These are phyloP conservation scores for Nannochloris sp. DNA, from an alignment of 139 green algal genomes.

Conservation along the genomic window DNA sequence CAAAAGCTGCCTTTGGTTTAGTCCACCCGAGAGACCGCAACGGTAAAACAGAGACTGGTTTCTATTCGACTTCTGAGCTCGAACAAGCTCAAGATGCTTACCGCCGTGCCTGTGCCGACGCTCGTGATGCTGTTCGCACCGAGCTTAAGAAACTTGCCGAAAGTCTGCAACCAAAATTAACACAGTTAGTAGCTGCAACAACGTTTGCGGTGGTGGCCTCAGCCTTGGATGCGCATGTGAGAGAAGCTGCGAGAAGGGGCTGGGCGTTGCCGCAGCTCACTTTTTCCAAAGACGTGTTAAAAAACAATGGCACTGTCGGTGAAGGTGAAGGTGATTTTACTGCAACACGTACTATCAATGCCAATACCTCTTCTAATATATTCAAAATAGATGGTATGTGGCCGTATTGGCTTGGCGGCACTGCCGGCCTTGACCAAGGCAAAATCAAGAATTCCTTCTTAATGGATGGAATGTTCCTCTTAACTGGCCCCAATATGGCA, in stretches of 20 bases:
- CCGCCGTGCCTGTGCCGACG: constrained; percentile 23
- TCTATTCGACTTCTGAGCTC: constrained; percentile 22
- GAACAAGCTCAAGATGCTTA: constrained; percentile 45
- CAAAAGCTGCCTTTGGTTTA: constrained; percentile 2
- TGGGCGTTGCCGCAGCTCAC: constrained; percentile 36
- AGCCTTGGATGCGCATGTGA: constrained; percentile 35
- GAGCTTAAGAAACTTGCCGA: constrained; percentile 30
- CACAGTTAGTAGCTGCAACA: constrained; percentile 27
- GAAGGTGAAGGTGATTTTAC: too few species aligned
- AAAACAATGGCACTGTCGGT: too few species aligned
- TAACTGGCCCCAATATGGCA: constrained; percentile 91
- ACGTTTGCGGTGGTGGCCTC: constrained; percentile 33
- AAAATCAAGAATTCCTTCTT: constrained; percentile 36
- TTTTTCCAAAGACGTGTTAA: neutral
- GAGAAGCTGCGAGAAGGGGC: constrained; percentile 20
- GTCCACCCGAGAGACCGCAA: constrained; percentile 38
- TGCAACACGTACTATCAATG: too few species aligned
- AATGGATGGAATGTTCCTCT: constrained; percentile 52
- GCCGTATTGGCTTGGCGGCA: constrained; percentile 77
- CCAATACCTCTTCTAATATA: neutral
- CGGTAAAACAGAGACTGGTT: constrained; percentile 21
- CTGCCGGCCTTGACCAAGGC: neutral
- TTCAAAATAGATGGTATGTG: constrained; percentile 44
- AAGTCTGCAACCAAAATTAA: constrained; percentile 22
- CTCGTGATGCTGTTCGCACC: constrained; percentile 16